Evolutionary conservation across 2,329 filamentous ascomycete species (phyloP).

Genomic region (Xenosphaeropsis pyriputrescens): DNA sequence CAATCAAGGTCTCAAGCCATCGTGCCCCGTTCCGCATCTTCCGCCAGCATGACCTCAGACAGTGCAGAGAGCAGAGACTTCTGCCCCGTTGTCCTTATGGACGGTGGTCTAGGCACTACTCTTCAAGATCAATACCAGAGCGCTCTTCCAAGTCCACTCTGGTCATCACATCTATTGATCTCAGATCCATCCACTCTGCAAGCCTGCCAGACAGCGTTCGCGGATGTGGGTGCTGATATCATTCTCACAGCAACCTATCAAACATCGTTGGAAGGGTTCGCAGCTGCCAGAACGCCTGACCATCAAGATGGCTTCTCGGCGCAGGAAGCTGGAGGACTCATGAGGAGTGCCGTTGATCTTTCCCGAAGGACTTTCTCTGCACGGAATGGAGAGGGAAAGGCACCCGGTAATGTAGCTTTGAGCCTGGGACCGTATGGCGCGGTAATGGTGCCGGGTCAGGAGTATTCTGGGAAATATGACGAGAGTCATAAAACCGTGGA

Average conservation of each 20-base stretch:
- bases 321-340: slow-evolving; percentile 26
- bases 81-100: slow-evolving; percentile 41
- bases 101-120: slow-evolving; percentile 49
- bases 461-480: slow-evolving; percentile 50
- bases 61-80: too few species aligned
- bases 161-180: slow-evolving; percentile 48
- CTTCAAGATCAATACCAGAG: slow-evolving; percentile 39
- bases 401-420: slow-evolving; percentile 30
- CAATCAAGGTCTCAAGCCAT: too few species aligned
- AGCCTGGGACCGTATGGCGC: slow-evolving; percentile 54
- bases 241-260: slow-evolving; percentile 57
- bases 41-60: too few species aligned
- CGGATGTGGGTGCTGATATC: slow-evolving; percentile 41
- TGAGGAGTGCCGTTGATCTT: slow-evolving; percentile 22
- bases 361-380: slow-evolving; percentile 18
- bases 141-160: slow-evolving; percentile 42
- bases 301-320: background rate
- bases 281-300: too few species aligned
- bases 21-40: too few species aligned
- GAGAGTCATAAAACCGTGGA: slow-evolving; percentile 25
- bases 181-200: slow-evolving; percentile 17
- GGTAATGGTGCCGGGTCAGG: slow-evolving; percentile 48
- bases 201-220: slow-evolving; percentile 7
- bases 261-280: slow-evolving; percentile 40
- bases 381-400: slow-evolving; percentile 5